phyloP scores from a whole-genome alignment of 768 basidiomycete genomes.

The Xerocomus brunneocitrinus region DNA sequence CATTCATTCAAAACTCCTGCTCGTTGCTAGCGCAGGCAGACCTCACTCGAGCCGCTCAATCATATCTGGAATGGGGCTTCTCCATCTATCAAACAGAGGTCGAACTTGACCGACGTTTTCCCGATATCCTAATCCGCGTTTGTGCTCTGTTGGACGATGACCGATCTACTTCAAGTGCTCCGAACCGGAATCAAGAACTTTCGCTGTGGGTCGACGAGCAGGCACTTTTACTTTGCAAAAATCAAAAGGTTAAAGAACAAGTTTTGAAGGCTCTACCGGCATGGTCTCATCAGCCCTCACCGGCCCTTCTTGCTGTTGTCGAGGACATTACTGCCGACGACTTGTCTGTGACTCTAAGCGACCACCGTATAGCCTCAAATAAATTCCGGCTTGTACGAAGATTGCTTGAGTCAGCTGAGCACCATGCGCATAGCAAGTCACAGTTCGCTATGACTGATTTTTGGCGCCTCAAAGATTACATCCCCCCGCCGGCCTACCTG shows the following conservation, averaged over 20 bases:
- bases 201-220: conserved; percentile 62
- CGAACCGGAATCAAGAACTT: conserved; percentile 44
- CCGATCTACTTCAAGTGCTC: conserved; percentile 30
- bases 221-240: conserved; percentile 38
- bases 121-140: conserved; percentile 68
- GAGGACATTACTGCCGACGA: conserved; percentile 43
- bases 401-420: conserved; percentile 46
- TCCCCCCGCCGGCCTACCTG: conserved; percentile 52
- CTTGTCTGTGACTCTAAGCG: conserved; percentile 53
- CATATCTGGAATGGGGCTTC: conserved; percentile 77
- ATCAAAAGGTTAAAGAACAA: conserved; percentile 36
- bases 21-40: conserved; percentile 65
- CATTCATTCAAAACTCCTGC: conserved; percentile 62
- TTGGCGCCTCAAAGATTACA: conserved; percentile 80
- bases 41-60: conserved; percentile 63
- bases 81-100: conserved; percentile 40
- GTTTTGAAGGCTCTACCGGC: conserved; percentile 58
- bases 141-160: conserved; percentile 58
- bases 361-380: conserved; percentile 59
- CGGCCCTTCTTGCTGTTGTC: conserved; percentile 41
- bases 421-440: conserved; percentile 34
- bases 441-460: conserved; percentile 61
- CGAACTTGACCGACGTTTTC: conserved; percentile 47
- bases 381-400: conserved; percentile 74
- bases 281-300: conserved; percentile 67